Conservation (phyloP, 2,329 filamentous ascomycete genomes). For the Sporothrix dimorphospora region DNA sequence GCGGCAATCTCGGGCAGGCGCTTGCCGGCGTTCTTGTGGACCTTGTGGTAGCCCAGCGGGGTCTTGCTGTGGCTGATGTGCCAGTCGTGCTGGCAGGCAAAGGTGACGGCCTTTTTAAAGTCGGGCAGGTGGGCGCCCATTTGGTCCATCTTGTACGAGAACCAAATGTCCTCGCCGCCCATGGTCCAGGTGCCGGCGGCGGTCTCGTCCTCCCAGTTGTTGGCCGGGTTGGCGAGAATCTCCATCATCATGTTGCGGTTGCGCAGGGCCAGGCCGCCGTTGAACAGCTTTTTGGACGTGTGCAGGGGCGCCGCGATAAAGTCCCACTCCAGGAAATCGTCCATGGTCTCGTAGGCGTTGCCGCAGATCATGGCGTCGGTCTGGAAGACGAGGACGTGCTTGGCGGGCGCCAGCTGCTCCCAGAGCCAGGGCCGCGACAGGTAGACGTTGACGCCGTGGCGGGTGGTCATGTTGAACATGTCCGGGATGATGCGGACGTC, state of each 20-base stretch:
- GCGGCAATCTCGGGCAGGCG: slow-evolving; percentile 32
- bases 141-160: slow-evolving; percentile 34
- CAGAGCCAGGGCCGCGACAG: slow-evolving; percentile 44
- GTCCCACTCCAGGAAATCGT: slow-evolving; percentile 45
- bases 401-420: slow-evolving; percentile 42
- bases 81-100: slow-evolving; percentile 36
- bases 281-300: slow-evolving; percentile 38
- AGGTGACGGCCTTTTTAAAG: slow-evolving; percentile 30
- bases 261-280: slow-evolving; percentile 45
- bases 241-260: slow-evolving; percentile 45
- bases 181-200: slow-evolving; percentile 34
- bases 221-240: slow-evolving; percentile 47
- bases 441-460: slow-evolving; percentile 44
- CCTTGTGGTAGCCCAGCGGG: slow-evolving; percentile 38
- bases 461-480: slow-evolving; percentile 41
- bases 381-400: slow-evolving; percentile 46
- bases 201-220: slow-evolving; percentile 44
- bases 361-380: slow-evolving; percentile 45
- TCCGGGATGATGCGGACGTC: slow-evolving; percentile 46
- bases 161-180: slow-evolving; percentile 39
- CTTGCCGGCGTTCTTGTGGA: slow-evolving; percentile 32
- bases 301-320: slow-evolving; percentile 43
- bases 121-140: slow-evolving; percentile 34
- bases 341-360: slow-evolving; percentile 37
- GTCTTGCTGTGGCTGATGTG: slow-evolving; percentile 33